Conservation (phyloP, 192 early-diverging fungal species). For the Helicostylum pulchrum region DNA sequence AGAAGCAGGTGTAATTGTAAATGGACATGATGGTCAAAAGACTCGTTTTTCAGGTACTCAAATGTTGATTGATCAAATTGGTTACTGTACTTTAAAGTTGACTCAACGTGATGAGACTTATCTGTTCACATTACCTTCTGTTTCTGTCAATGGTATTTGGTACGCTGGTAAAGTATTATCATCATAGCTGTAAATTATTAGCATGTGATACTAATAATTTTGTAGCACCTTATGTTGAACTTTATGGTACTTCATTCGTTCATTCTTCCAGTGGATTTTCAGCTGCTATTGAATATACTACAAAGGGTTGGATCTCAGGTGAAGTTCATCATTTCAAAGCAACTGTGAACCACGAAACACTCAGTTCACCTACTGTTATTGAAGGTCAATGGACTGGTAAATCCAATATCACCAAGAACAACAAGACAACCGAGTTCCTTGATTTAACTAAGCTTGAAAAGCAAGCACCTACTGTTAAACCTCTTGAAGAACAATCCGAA, state of each 20-base stretch:
- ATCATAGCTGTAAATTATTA: not conserved
- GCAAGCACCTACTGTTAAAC: slow-evolving; percentile 53
- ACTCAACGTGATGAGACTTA: slow-evolving; percentile 59
- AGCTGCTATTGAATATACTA: slow-evolving; percentile 68
- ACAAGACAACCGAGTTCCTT: slow-evolving; percentile 53
- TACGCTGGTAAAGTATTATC: slow-evolving; percentile 31
- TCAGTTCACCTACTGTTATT: slow-evolving; percentile 38
- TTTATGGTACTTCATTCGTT: slow-evolving; percentile 60
- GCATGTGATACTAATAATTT: not conserved
- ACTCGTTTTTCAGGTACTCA: slow-evolving; percentile 72
- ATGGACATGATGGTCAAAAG: slow-evolving; percentile 65
- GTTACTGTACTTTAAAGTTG: slow-evolving; percentile 67
- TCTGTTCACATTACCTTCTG: slow-evolving; percentile 67
- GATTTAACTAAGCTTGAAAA: slow-evolving; percentile 53
- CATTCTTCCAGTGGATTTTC: slow-evolving; percentile 57
- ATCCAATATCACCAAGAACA: slow-evolving; percentile 54
- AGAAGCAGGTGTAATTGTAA: slow-evolving; percentile 53
- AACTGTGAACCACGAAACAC: slow-evolving; percentile 18
- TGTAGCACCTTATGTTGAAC: slow-evolving; percentile 50
- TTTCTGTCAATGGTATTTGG: slow-evolving; percentile 75
- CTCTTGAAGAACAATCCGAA: slow-evolving; percentile 54
- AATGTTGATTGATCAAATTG: slow-evolving; percentile 75
- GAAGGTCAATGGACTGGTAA: slow-evolving; percentile 69
- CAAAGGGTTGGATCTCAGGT: slow-evolving; percentile 76
- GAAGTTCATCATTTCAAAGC: slow-evolving; percentile 78